Conservation (phyloP, 2,329 filamentous ascomycete genomes). For the Ceratocystis albifundus region DNA sequence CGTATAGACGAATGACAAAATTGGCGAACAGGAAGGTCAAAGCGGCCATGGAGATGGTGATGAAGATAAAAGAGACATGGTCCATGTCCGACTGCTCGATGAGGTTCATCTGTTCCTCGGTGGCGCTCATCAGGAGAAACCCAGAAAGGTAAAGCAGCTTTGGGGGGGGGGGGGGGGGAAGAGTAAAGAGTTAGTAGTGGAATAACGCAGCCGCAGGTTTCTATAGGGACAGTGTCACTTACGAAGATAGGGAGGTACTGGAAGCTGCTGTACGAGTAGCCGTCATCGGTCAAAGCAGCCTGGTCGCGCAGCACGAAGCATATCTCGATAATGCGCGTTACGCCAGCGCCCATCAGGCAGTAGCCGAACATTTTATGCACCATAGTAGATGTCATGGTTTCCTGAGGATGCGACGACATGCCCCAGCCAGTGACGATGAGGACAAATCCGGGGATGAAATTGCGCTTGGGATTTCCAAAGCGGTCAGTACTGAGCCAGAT, state of each 20-base stretch:
- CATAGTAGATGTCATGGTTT: conserved; percentile 70
- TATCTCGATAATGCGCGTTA: conserved; percentile 80
- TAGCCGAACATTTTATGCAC: conserved; percentile 87
- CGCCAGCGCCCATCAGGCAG: conserved; percentile 80
- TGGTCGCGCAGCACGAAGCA: conserved; percentile 73
- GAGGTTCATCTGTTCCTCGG: conserved; percentile 86
- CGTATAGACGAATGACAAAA: conserved; percentile 75
- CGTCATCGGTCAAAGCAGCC: conserved; percentile 52
- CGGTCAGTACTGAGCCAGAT: conserved; percentile 82
- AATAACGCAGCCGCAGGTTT: too few species aligned
- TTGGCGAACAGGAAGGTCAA: conserved; percentile 83
- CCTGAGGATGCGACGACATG: conserved; percentile 86
- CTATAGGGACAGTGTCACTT: conserved; percentile 32
- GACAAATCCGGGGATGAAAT: conserved; percentile 84
- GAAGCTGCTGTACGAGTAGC: conserved; percentile 53
- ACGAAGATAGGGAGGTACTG: conserved; percentile 45
- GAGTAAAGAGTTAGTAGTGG: conserved; percentile 8
- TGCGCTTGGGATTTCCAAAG: conserved; percentile 76
- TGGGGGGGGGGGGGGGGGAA: too few species aligned
- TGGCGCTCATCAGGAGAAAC: conserved; percentile 95
- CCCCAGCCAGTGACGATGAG: conserved; percentile 88
- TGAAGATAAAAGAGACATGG: conserved; percentile 83
- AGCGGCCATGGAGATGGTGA: conserved; percentile 82
- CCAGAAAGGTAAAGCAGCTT: conserved; percentile 84
- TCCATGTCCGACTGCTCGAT: conserved; percentile 64